Evolutionary conservation across 116 monocot species (phyloP), one percentile per base, ranked within the genome.

Genomic region (Thalassia testudinum): DNA sequence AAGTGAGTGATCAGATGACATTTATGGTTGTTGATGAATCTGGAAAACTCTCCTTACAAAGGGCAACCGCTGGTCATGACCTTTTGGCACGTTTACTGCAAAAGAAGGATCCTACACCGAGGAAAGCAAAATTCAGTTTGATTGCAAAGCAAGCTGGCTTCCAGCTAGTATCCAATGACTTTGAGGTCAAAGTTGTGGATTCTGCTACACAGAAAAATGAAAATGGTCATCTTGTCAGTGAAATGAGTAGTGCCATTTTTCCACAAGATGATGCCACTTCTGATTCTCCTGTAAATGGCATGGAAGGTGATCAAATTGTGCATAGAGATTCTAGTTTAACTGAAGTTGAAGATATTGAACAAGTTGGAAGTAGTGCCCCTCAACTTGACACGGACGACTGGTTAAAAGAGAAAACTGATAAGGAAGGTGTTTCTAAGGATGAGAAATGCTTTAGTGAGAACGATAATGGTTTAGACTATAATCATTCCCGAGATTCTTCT

Each of bases 121-220:
- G 78, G 62, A 67, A 77, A 57, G 77, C 62, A 20, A 89, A 69
- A 79, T 72, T 97, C 47, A 89, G 89, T 66, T 65, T 74, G 25
- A 16, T 97, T 60, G 85, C 97, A 19, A 97, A 89, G 62, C 75
- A 85, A 72, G 69, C 60, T 68, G 97, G 89, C 20, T 82, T 89
- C 70, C 78, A 97, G 62, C 75, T 89, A 20, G 65, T 97, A 47
- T 97, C 97, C 63, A 78, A 82, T 70, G 97, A 97, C 75, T 97
- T 89, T 77, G 70, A 76, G 42, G 75, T 88, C 5, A 68, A 82
- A 69, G 42, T 67, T 17, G 23, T 69, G 19, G 81, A 81, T 38
- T 65, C 76, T 16, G 56, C 50, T 4, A 55, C 65, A 60, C 47
- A 34, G 42, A 13, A 53, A 28, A 19, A 61, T 24, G 70, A 68